phyloP scores from a whole-genome alignment of 2,329 filamentous ascomycete species.

The Sclerotinia subarctica region DNA sequence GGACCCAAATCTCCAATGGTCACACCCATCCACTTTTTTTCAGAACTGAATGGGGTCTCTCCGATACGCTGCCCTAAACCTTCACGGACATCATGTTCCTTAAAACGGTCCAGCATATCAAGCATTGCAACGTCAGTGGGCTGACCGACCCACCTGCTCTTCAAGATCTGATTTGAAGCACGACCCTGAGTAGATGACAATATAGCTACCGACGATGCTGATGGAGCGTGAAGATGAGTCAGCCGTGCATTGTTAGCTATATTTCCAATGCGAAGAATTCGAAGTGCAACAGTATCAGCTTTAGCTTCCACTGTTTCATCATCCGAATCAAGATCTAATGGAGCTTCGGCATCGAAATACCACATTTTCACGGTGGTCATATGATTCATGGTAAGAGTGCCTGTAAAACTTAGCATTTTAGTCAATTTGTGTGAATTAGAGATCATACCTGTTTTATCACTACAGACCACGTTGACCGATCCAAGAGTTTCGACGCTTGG shows the following conservation, averaged over 20 bases:
- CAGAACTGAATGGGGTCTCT: slow-evolving; percentile 94
- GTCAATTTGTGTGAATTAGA: not conserved
- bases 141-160: slow-evolving; percentile 93
- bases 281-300: slow-evolving; percentile 70
- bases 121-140: slow-evolving; percentile 97
- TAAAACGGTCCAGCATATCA: slow-evolving; percentile 85
- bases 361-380: slow-evolving; percentile 98
- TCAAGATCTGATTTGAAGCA: slow-evolving; percentile 56
- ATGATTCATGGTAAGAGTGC: slow-evolving; percentile 93
- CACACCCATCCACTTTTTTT: slow-evolving; percentile 99
- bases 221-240: slow-evolving; percentile 66
- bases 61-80: slow-evolving; percentile 76
- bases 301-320: slow-evolving; percentile 53
- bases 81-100: slow-evolving; percentile 86
- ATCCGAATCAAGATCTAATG: slow-evolving; percentile 49
- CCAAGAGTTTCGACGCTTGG: slow-evolving; percentile 97
- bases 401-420: slow-evolving; percentile 42
- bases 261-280: slow-evolving; percentile 87
- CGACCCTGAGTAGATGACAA: slow-evolving; percentile 75
- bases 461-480: slow-evolving; percentile 99
- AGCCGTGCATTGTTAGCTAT: slow-evolving; percentile 93
- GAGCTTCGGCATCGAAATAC: slow-evolving; percentile 70
- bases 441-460: slow-evolving; percentile 80
- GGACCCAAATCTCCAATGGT: slow-evolving; percentile 58
- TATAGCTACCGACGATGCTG: slow-evolving; percentile 70